Evolutionary conservation across 2,329 filamentous ascomycete species (phyloP), one percentile per base, ranked within the genome.

Genomic region (Fusarium verrucosum): DNA sequence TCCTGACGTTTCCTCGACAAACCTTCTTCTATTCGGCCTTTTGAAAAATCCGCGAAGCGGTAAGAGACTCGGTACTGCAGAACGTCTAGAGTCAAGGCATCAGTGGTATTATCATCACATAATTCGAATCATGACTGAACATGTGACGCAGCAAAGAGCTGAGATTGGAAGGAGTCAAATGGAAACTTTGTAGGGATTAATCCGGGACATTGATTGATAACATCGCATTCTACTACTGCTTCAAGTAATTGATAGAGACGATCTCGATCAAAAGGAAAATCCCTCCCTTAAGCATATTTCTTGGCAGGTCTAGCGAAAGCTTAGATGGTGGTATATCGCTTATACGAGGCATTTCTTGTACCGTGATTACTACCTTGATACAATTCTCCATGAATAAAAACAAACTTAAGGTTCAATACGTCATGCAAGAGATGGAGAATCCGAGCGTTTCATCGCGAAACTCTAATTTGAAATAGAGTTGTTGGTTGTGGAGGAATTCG

Each of bases 71-170:
- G 30, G 44, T 22, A 46, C 20, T 26, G 13, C 13, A 38, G 5
- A 1, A 7, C 1, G 14, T 8, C 1, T 9, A 4, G 20, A 2
- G 1, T 36, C 3, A 4, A 46, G 0, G 1, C 1, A 46, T 13
- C n/a, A 17, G 10, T 1, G 16, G 4, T 6, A 10, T 19, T 3
- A 14, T 3, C 16, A 10, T 11, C 7, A 13, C 6, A 4, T 14
- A 10, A 4, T 7, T 5, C 14, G 2, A 7, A 20, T 8, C 5
- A 26, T 9, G 2, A n/a, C 9, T 23, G 3, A 20, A 1, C 19
- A 14, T 2, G 25, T 46, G 13, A 46, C 44, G 44, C 11, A 20
- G 5, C 22, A 10, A 11, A 4, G 2, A 0, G 35, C 22, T 26
- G 13, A 25, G 13, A 26, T 11, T 26, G 22, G 44, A 46, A 46